phyloP scores from a whole-genome alignment of 1,284 basidiomycete species.

The Tilletia setariae region DNA sequence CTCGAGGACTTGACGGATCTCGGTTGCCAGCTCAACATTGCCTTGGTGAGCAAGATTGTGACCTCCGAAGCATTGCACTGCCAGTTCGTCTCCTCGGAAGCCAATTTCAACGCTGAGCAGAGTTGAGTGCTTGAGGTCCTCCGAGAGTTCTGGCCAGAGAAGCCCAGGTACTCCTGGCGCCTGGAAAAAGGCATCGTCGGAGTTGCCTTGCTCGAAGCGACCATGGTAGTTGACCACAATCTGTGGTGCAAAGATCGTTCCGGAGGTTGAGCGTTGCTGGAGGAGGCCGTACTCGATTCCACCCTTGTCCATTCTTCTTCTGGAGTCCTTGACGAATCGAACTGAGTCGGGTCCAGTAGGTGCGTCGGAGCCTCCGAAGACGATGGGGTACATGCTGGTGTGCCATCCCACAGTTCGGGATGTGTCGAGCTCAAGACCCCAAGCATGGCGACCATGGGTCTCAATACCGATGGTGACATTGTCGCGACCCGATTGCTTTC shows the following conservation, averaged over 20 bases:
- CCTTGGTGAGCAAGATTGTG: not conserved
- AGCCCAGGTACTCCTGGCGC: not conserved
- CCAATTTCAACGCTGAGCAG: not conserved
- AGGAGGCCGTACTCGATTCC: not conserved
- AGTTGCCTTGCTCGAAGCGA: conserved; percentile 1
- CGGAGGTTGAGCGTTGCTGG: not conserved
- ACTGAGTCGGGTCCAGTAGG: not conserved
- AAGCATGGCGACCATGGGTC: not conserved
- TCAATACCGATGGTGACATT: not conserved
- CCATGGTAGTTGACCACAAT: conserved; percentile 5
- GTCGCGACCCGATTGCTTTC: not conserved
- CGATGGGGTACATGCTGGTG: not conserved
- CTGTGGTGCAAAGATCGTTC: not conserved
- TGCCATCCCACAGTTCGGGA: not conserved
- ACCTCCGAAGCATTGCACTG: not conserved
- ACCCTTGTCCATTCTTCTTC: not conserved
- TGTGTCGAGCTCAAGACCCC: not conserved
- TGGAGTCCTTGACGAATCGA: not conserved
- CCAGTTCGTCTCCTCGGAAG: not conserved
- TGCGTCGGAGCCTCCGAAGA: not conserved
- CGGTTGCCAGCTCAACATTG: not conserved
- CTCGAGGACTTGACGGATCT: not conserved
- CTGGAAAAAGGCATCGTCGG: conserved; percentile 1
- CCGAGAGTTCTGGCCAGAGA: not conserved
- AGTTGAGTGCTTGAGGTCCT: not conserved